phyloP scores from a whole-genome alignment of 2,329 filamentous ascomycete genomes.

The Exophiala xenobiotica region DNA sequence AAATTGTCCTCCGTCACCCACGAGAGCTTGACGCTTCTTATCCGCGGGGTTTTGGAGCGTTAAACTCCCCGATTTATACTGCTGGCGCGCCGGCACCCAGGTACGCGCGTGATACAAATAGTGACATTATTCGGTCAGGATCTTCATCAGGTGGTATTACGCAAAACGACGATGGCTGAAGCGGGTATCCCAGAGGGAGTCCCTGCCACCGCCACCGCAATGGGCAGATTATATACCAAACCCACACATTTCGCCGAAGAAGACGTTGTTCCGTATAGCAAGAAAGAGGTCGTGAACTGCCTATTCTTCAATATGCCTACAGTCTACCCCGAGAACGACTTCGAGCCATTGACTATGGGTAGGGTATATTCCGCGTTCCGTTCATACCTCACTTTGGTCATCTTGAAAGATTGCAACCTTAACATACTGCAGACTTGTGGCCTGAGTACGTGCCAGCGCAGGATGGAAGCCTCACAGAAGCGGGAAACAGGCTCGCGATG shows the following conservation, averaged over 20 bases:
- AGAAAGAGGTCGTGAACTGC: not conserved
- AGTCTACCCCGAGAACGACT: not conserved
- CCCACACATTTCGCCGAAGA: not conserved
- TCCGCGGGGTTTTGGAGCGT: not conserved
- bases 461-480: not conserved
- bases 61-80: not conserved
- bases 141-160: no score
- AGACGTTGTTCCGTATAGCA: not conserved
- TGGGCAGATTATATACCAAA: no score
- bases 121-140: not conserved
- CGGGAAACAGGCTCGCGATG: not conserved
- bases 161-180: no score
- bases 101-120: not conserved
- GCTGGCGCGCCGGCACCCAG: not conserved
- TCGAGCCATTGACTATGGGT: not conserved
- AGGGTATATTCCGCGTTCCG: not conserved
- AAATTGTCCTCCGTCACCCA: slow-evolving; percentile 7
- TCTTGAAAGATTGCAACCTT: not conserved
- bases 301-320: not conserved
- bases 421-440: not conserved
- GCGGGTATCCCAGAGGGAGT: no score
- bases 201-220: no score
- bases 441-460: not conserved
- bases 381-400: not conserved
- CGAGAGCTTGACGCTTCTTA: slow-evolving; percentile 8